Base-by-base conservation (phyloP, 768 basidiomycete genomes). In the Xerocomus brunneocitrinus region DNA sequence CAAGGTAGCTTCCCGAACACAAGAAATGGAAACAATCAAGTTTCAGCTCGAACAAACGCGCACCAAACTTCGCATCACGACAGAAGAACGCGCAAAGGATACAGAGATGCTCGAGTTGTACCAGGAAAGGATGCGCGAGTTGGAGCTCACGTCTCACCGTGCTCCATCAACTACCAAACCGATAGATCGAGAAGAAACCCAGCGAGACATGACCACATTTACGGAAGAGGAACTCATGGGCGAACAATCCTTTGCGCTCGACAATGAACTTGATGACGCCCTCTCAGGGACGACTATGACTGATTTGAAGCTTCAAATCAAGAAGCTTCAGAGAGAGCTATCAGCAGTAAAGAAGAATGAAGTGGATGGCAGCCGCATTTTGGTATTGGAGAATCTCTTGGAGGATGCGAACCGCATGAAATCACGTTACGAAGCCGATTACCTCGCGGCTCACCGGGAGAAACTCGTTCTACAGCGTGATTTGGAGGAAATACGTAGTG, bases 401-500 rank as follows among this genome's bases (percentile, higher is more conserved):
- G 91, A 93, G 48, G 95, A 98, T 59, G 90, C 94, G 28, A 95
- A 87, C 56, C 76, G 89, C 58, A 87, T 90, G 84, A 95, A 95
- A 75, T 76, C 81, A 30, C 79, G 92, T 30, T 95, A 95, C 62
- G 93, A 98, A 68, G 73, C 76, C 19, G 93, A 97, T 63, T 97
- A 94, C 66, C 75, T 98, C 12, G 77, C 83, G 2, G 84, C 85
- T 14, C 93, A 95, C 66, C 77, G 91, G 36, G 89, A 89, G 69
- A 88, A 87, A 65, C 76, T 95, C 31, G 77, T 88, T 4, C 67
- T 95, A 31, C 85, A 91, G 64, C 80, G 83, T 38, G 82, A 91
- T 62, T 71, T 97, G 58, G 93, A 98, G 62, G 90, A 93, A 67
- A 93, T 98, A 57, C 74, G 90, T 48, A 88, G 81, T 55, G 95